phyloP scores from a whole-genome alignment of 352 stramenopile genomes.

The Nothophytophthora sp. region DNA sequence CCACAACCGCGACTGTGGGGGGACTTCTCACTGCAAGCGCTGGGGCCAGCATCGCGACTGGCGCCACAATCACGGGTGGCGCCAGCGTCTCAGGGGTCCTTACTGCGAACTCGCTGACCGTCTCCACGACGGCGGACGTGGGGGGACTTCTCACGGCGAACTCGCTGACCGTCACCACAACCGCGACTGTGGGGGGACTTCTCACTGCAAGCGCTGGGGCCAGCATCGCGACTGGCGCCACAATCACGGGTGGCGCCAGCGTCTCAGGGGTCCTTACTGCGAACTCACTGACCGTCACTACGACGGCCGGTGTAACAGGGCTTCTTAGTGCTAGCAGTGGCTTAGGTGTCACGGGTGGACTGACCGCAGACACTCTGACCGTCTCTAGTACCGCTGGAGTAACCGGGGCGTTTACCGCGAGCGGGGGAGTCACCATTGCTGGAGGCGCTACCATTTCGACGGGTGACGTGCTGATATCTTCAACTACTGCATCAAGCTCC shows the following conservation, averaged over 20 bases:
- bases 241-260: not conserved
- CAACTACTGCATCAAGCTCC: slow-evolving; percentile 16
- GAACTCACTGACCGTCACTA: not conserved
- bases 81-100: too few species aligned
- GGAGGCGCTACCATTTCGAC: slow-evolving; percentile 27
- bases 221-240: not conserved
- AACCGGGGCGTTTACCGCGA: too few species aligned
- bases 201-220: not conserved
- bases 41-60: slow-evolving; percentile 7
- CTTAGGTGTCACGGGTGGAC: not conserved
- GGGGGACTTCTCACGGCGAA: too few species aligned
- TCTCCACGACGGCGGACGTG: too few species aligned
- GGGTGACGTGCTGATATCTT: slow-evolving; percentile 18
- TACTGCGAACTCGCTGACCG: slow-evolving; percentile 1
- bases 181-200: not conserved
- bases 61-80: not conserved
- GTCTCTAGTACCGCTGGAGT: not conserved
- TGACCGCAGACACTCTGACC: too few species aligned
- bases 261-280: not conserved
- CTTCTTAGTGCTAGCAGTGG: too few species aligned
- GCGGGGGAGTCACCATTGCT: slow-evolving; percentile 12
- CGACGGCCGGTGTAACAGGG: not conserved
- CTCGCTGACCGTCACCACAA: too few species aligned
- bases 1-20: too few species aligned
- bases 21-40: too few species aligned